These are phyloP conservation scores for Neoscytalidium dimidiatum DNA, from an alignment of 2,329 filamentous ascomycete genomes.

Conservation along the genomic window DNA sequence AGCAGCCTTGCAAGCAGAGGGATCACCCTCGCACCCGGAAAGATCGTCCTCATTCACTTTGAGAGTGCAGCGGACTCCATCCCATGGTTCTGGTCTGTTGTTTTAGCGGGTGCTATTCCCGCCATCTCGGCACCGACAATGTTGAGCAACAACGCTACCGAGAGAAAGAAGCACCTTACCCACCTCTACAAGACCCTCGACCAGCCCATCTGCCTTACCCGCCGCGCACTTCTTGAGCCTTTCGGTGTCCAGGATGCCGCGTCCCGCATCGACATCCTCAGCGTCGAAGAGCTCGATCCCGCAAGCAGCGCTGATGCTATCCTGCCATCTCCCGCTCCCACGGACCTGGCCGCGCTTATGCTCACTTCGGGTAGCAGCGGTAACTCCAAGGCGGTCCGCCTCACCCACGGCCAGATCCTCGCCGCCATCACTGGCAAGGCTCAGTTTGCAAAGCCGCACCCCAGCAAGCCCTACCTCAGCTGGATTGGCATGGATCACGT, in stretches of 20 bases:
- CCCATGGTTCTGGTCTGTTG: constrained; percentile 2
- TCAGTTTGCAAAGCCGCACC: not conserved
- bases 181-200: constrained; percentile 4
- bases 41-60: constrained; percentile 3
- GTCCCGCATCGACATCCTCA: not conserved
- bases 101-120: not conserved
- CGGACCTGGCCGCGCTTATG: constrained; percentile 37
- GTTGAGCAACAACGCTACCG: not conserved
- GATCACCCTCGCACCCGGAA: not conserved
- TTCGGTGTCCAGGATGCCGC: not conserved
- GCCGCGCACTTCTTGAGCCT: not conserved
- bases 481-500: constrained; percentile 59
- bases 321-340: not conserved
- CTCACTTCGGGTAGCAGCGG: constrained; percentile 57
- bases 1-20: not conserved
- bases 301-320: not conserved
- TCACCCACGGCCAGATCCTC: constrained; percentile 48
- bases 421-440: constrained; percentile 46
- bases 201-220: not conserved
- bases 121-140: not conserved
- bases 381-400: constrained; percentile 51
- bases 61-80: not conserved
- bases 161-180: not conserved
- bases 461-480: constrained; percentile 36
- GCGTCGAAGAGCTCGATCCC: not conserved